Base-by-base conservation (phyloP, 352 stramenopile genomes). In the Pythium dissimile region DNA sequence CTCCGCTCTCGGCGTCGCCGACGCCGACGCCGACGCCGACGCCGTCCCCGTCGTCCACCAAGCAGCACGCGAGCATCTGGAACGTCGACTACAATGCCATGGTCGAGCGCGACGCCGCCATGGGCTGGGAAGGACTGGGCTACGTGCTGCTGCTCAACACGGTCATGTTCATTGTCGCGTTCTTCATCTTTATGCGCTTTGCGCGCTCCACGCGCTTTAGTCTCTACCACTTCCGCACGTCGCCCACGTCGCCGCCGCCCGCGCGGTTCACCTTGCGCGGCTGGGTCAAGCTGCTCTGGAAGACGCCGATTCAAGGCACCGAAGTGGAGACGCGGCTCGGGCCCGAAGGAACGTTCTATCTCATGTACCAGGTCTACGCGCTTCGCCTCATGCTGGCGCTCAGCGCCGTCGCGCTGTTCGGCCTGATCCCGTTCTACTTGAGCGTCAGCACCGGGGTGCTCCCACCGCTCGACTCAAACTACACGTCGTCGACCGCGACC, bases 311-410 rank as follows among this genome's bases (percentile, higher is more conserved):
- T 52, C 62, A 81, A 32, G 71, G 74, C 69, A 83, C 82, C 37
- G 70, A 79, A 34, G 67, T 92, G 20, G 82, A 92, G 69, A 62
- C 52, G 24, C 59, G 66, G 39, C 69, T 94, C 13, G 84, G 84
- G 0, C 82, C 84, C 21, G 84, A 94, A 55, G 80, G 79, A 37
- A 87, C 84, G 6, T 94, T 92, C 63, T 94, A 94, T 59, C 59
- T 94, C 54, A 67, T 92, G 24, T 94, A 89, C 57, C 78, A 92
- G 58, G 65, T 89, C 41, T 94, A 94, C 72, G 77, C 80, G 16
- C 71, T 74, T 39, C 75, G 75, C 30, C 71, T 92, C 15, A 59
- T 94, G 34, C 68, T 72, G 2, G 74, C 57, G 12, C 72, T 94
- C 32, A 89, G 73, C 37, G 57, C 75, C 24, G 80, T 86, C 52